phyloP scores from a whole-genome alignment of 1,139 yeast species.

The Kodamaea arcana region DNA sequence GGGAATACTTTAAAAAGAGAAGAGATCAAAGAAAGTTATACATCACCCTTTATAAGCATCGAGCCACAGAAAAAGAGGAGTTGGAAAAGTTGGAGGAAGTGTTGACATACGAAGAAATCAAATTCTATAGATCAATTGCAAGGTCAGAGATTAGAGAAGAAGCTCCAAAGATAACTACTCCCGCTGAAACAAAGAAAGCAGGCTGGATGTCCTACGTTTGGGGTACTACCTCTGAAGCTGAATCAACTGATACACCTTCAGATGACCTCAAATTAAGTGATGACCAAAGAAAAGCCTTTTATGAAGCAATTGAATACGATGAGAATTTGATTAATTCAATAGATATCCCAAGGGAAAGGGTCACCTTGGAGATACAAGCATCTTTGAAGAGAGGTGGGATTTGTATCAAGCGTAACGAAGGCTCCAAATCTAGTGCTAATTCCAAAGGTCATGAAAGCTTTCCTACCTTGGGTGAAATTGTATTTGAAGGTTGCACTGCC shows the following conservation, averaged over 20 bases:
- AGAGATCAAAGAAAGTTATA: conserved; percentile 71
- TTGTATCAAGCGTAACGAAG: conserved; percentile 43
- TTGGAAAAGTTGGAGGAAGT: conserved; percentile 55
- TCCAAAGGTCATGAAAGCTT: neutral
- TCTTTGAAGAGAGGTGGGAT: conserved; percentile 76
- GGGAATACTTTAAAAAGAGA: conserved; percentile 74
- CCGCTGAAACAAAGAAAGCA: conserved; percentile 3
- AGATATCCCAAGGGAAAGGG: conserved; percentile 71
- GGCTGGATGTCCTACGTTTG: conserved; percentile 30
- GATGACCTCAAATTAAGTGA: conserved; percentile 47
- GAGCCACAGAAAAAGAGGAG: conserved; percentile 34
- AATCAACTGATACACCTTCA: conserved; percentile 14
- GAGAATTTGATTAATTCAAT: conserved; percentile 56
- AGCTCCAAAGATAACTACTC: conserved; percentile 3
- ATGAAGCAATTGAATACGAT: conserved; percentile 91
- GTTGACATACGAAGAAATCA: conserved; percentile 71
- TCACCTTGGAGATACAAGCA: conserved; percentile 62
- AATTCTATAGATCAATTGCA: conserved; percentile 80
- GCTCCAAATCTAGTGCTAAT: conserved; percentile 13
- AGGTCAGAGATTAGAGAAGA: conserved; percentile 61
- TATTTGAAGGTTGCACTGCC: conserved; percentile 79
- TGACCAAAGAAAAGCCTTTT: conserved; percentile 76
- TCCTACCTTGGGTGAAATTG: conserved; percentile 71
- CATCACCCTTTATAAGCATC: conserved; percentile 59
- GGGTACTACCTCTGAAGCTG: conserved; percentile 9